Base-by-base conservation (phyloP, 352 stramenopile genomes). In the Globisporangium cylindrosporum region DNA sequence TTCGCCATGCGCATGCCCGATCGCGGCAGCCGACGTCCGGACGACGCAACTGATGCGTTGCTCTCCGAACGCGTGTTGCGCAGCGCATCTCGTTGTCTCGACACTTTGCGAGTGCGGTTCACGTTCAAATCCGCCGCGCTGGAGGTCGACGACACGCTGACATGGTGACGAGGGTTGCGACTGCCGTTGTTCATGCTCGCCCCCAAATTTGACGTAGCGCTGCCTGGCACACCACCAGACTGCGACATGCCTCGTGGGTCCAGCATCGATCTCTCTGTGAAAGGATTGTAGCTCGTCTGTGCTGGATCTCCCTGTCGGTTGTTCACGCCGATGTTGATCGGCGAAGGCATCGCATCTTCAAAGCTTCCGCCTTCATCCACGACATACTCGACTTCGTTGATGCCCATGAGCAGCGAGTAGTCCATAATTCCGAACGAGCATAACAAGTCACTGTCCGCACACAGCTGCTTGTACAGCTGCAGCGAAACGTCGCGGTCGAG, bases 351-450 rank as follows among this genome's bases (percentile, higher is more conserved):
- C 3, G 29, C 59, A 24, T 82, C 73, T 10, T 86, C 84, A 12
- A 73, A 74, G 2, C 64, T 82, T 12, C 66, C 69, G 5, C 71
- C 72, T 69, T 93, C 86, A 55, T 96, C 89, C 18, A 96, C 89
- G 3, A 92, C 79, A 63, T 94, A 96, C 69, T 95, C 87, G 41
- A 95, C 84, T 73, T 96, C 88, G 71, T 94, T 91, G 56, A 97
- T 84, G 2, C 89, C 90, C 82, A 97, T 92, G 22, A 97, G 82
- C 36, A 97, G 69, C 29, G 86, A 96, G 70, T 97, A 97, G 69
- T 97, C 91, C 91, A 97, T 97, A 67, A 97, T 97, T 22, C 90
- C 89, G 72, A 95, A 94, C 38, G 82, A 89, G 60, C 88, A 93
- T 5, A 97, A 72, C 29, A 96, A n/a, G 34, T 94, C 78, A 27